Conservation (phyloP, 2,329 filamentous ascomycete genomes). For the Epichloe sp. region DNA sequence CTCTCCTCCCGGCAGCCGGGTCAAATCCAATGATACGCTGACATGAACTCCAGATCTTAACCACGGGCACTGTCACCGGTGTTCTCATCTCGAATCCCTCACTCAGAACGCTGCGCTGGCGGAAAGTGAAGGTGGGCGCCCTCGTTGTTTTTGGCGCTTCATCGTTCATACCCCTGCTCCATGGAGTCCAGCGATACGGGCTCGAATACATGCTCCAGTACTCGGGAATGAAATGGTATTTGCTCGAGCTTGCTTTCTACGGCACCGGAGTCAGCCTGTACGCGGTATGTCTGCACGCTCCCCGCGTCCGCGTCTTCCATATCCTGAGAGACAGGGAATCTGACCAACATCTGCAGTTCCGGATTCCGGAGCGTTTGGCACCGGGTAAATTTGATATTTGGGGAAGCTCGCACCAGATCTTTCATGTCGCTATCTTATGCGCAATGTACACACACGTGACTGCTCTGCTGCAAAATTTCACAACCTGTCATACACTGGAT, state of each 20-base stretch:
- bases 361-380: constrained; percentile 62
- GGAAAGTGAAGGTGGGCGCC: constrained; percentile 6
- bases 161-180: constrained; percentile 8
- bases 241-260: constrained; percentile 9
- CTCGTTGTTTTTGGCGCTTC: constrained; percentile 7
- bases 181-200: constrained; percentile 8
- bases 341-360: constrained; percentile 29
- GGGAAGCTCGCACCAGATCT: constrained; percentile 82
- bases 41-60: not conserved
- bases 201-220: constrained; percentile 9
- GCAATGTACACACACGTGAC: constrained; percentile 9
- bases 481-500: constrained; percentile 8
- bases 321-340: not conserved
- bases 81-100: constrained; percentile 7
- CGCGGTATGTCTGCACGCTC: constrained; percentile 38
- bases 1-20: not conserved
- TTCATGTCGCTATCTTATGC: constrained; percentile 46
- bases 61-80: constrained; percentile 2
- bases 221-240: constrained; percentile 8
- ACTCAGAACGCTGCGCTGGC: constrained; percentile 7
- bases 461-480: constrained; percentile 9
- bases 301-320: not conserved
- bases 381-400: constrained; percentile 75
- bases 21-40: not conserved
- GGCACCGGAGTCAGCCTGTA: constrained; percentile 58